Base-by-base conservation (phyloP, 2,329 filamentous ascomycete species). In the Myriosclerotinia curreyana region DNA sequence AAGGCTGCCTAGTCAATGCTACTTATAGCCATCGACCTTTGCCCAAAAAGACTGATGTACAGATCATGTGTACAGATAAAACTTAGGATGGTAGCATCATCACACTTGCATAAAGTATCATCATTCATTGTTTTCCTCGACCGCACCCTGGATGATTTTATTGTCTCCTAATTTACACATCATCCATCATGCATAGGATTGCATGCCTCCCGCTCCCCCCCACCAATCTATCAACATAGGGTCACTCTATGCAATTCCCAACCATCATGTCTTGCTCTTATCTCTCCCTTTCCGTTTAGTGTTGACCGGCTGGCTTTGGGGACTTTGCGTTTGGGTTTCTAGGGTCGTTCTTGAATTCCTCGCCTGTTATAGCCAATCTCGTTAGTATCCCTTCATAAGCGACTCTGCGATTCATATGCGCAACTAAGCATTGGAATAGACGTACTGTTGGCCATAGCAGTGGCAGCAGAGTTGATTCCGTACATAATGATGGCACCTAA, bases 291-390 rank as follows among this genome's bases (percentile, higher is more conserved):
- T 31, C 40, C 44, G 31, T 70, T 68, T 72, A 74, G 66, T 75
- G 71, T 65, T 73, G 72, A 12, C 72, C 74, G 15, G 69, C 69
- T 48, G 71, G 59, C 67, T 71, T 73, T 60, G 66, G 62, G 60
- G 67, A 72, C 71, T 76, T 78, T 56, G 73, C 74, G 62, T 82
- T 81, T 71, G 87, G 87, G 86, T 97, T 97, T 79, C 93, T 88
- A 71, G 93, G 92, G 81, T 98, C 94, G 83, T 96, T 96, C 88
- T 93, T 96, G 86, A 86, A 97, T 82, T 98, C 92, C 74, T 90
- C 91, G 82, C 87, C 94, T 98, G 73, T 69, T 5, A 58, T 34
- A 51, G 36, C 20, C 31, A 59, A 36, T 67, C 67, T 67, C 46
- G 65, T 73, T 50, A 66, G 65, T 51, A 56, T 60, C 14, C 14